These are phyloP conservation scores for Phaeosphaeriaceae sp. DNA, from an alignment of 2,329 filamentous ascomycete genomes.

Conservation along the genomic window DNA sequence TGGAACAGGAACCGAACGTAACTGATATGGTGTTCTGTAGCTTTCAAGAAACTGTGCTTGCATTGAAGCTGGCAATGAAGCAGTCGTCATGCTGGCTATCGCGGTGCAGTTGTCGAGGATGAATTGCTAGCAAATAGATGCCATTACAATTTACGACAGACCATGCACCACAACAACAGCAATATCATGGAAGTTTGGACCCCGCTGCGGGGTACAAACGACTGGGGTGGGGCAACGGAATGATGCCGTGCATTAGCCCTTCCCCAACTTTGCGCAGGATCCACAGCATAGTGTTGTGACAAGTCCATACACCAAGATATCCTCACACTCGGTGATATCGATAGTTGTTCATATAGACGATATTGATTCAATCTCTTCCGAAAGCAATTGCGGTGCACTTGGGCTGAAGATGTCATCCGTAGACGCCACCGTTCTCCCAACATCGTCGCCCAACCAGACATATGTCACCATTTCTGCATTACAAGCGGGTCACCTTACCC, in stretches of 20 bases:
- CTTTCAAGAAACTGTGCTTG: slow-evolving; percentile 51
- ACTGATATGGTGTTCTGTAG: slow-evolving; percentile 52
- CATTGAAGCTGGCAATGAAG: slow-evolving; percentile 40
- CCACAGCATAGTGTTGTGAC: background rate
- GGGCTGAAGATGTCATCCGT: background rate
- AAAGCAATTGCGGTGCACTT: too few species aligned
- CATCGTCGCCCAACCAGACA: slow-evolving; percentile 25
- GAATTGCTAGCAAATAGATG: background rate
- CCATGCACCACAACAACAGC: background rate
- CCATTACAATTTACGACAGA: background rate
- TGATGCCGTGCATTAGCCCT: slow-evolving; percentile 6
- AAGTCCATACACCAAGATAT: background rate
- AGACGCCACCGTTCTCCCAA: slow-evolving; percentile 27
- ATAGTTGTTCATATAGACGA: too few species aligned
- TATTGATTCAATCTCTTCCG: too few species aligned
- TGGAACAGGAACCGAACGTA: slow-evolving; percentile 48
- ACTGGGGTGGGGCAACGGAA: slow-evolving; percentile 27
- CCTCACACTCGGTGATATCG: too few species aligned
- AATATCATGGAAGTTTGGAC: slow-evolving; percentile 3
- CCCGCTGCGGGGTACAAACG: slow-evolving; percentile 38
- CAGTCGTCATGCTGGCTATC: slow-evolving; percentile 16
- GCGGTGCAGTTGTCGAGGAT: background rate
- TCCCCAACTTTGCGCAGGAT: slow-evolving; percentile 1
- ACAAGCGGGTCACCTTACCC: slow-evolving; percentile 50
- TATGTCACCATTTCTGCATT: slow-evolving; percentile 43